These are phyloP conservation scores for Candida qinlingensis DNA, from an alignment of 805 yeast species.

Conservation along the genomic window DNA sequence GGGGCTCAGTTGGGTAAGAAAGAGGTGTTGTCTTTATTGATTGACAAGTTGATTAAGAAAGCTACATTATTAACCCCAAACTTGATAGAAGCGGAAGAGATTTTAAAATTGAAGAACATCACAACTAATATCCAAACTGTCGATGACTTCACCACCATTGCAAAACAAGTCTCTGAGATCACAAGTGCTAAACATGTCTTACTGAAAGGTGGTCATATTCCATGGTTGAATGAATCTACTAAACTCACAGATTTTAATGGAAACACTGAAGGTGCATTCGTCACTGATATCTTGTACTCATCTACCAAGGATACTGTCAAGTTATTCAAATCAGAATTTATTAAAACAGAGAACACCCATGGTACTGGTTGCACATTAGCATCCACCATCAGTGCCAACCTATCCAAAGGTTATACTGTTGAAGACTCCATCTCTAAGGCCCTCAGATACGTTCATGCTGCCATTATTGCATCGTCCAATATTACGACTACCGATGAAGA, in stretches of 20 bases:
- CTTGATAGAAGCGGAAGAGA: constrained; percentile 52
- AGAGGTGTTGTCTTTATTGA: constrained; percentile 37
- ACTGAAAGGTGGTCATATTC: constrained; percentile 78
- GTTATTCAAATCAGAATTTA: constrained; percentile 41
- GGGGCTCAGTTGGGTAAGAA: constrained; percentile 56
- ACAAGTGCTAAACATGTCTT: constrained; percentile 49
- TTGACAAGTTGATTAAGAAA: constrained; percentile 40
- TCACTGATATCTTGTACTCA: constrained; percentile 52
- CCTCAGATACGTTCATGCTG: constrained; percentile 62
- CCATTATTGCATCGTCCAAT: constrained; percentile 42
- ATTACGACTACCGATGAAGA: constrained; percentile 37
- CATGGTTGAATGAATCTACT: constrained; percentile 28
- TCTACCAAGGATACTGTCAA: constrained; percentile 31
- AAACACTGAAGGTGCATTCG: constrained; percentile 21
- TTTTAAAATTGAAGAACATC: constrained; percentile 30
- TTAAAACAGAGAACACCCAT: constrained; percentile 56
- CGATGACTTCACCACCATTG: constrained; percentile 37
- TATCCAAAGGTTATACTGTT: constrained; percentile 51
- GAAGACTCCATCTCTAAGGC: constrained; percentile 48
- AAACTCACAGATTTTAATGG: no score
- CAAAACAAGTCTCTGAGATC: constrained; percentile 32
- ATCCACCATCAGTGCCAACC: constrained; percentile 70
- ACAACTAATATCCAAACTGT: constrained; percentile 26
- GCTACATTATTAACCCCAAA: constrained; percentile 75
- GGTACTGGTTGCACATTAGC: constrained; percentile 92